Evolutionary conservation across 371 early-diverging fungal species (phyloP), one percentile per base, ranked within the genome.

Genomic region (Rhizomucor miehei): DNA sequence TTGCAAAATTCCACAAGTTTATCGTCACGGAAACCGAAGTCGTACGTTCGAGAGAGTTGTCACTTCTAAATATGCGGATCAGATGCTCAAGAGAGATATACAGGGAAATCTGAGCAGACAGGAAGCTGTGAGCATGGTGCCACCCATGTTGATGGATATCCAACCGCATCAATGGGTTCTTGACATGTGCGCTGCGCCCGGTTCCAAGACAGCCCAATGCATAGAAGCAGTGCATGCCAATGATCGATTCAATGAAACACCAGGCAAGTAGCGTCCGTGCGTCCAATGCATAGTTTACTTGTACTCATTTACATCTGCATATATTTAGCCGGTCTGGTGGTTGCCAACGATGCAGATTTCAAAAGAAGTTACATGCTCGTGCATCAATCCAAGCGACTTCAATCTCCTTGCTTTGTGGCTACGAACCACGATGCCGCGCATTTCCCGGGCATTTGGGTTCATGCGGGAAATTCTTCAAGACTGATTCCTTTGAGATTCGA

Each of bases 91-190:
- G 5, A 45, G 43, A 17, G 3, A 17, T 52, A 3, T 29, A 41
- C 66, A 83, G 80, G 99, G 99, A 54, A 93, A 95, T 65, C 87
- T 99, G 50, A 93, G 92, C 65, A 80, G 99, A 48, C 99, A 99
- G 73, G 99, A 99, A 65, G 90, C 92, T 9, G 99, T 99, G 43
- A 92, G 93, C 73, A 99, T 99, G 99, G 90, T 99, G 51, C 99
- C 99, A 19, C 94, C 95, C 24, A 70, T 94, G 60, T 69, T 99
- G 19, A 80, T 99, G 68, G 94, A 97, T 59, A 89, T 99, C 16
- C 70, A 94, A 65, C 87, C 94, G 14, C 79, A 92, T 55, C 95
- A 98, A 66, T 79, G 69, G 59, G 97, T 89, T 10, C 73, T 94
- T 55, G 94, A 94, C 57, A 92, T 93, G 94, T 94, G 94, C 66